A percentile compares a stretch with the other conserved stretches of the same genome.
Evolutionary conservation across 305 asterid genomes (phyloP).

Genomic region (Fraxinus sp.): DNA sequence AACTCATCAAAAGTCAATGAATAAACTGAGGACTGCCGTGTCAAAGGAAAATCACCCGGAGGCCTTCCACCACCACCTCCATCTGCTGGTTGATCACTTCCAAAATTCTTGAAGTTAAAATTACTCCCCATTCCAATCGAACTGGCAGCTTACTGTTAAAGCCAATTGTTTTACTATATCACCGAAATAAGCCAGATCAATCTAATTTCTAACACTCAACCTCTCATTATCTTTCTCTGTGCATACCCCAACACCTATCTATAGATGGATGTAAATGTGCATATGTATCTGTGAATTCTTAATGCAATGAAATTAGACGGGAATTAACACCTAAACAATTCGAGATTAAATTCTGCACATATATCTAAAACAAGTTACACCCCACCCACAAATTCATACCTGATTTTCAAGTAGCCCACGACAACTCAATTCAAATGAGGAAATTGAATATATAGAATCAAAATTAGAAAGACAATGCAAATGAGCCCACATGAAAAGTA

Average conservation of each 20-base stretch:
- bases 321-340: background rate
- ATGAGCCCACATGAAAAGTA: background rate
- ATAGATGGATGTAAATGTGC: background rate
- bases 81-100: conserved; percentile 33
- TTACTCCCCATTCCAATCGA: conserved; percentile 53
- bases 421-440: background rate
- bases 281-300: conserved; percentile 14
- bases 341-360: background rate
- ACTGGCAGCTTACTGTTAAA: conserved; percentile 15
- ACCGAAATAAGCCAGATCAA: conserved; percentile 10
- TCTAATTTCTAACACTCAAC: conserved; percentile 19
- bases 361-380: background rate
- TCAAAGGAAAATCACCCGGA: conserved; percentile 41
- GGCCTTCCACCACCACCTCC: conserved; percentile 43
- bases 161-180: conserved; percentile 27
- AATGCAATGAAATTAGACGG: background rate
- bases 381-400: background rate
- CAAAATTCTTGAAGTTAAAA: conserved; percentile 70
- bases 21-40: conserved; percentile 74
- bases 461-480: background rate
- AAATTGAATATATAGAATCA: background rate
- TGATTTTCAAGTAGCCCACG: background rate
- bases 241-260: conserved; percentile 19
- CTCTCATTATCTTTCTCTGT: conserved; percentile 2
- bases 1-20: conserved; percentile 92